Evolutionary conservation across 2,329 filamentous ascomycete species (phyloP).

Genomic region (Apiospora phragmitis): DNA sequence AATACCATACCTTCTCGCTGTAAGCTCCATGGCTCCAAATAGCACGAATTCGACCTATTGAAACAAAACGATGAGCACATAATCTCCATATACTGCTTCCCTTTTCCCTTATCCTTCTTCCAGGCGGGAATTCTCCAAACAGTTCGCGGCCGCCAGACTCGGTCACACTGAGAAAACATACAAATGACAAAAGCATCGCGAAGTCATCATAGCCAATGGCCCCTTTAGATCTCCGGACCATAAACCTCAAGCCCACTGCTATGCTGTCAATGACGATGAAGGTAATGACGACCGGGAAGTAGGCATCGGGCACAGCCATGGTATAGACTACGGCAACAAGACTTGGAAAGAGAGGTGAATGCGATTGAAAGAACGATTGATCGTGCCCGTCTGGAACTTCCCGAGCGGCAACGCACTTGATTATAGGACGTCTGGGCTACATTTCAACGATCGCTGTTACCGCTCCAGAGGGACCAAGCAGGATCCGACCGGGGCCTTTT

Average conservation of each 20-base stretch:
- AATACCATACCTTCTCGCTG: not conserved
- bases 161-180: not conserved
- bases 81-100: too few species aligned
- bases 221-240: conserved; percentile 8
- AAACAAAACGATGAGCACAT: too few species aligned
- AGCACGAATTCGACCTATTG: conserved; percentile 5
- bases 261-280: conserved; percentile 17
- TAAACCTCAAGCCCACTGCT: conserved; percentile 14
- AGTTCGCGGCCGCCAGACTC: too few species aligned
- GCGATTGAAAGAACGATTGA: too few species aligned
- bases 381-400: too few species aligned
- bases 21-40: conserved; percentile 3
- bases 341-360: not conserved
- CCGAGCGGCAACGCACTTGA: too few species aligned
- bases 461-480: too few species aligned
- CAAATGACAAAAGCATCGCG: conserved; percentile 2
- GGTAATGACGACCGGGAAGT: conserved; percentile 15
- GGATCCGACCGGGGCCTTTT: too few species aligned
- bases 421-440: too few species aligned
- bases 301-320: conserved; percentile 15
- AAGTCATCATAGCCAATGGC: conserved; percentile 6
- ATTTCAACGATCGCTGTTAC: too few species aligned
- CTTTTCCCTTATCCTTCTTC: too few species aligned
- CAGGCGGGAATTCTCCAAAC: too few species aligned
- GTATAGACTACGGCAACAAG: not conserved